Percentiles rank a stretch among this genome's conserved stretches.
Evolutionary conservation across 257 asterid species (phyloP).

Genomic region (Agastache rugosa): DNA sequence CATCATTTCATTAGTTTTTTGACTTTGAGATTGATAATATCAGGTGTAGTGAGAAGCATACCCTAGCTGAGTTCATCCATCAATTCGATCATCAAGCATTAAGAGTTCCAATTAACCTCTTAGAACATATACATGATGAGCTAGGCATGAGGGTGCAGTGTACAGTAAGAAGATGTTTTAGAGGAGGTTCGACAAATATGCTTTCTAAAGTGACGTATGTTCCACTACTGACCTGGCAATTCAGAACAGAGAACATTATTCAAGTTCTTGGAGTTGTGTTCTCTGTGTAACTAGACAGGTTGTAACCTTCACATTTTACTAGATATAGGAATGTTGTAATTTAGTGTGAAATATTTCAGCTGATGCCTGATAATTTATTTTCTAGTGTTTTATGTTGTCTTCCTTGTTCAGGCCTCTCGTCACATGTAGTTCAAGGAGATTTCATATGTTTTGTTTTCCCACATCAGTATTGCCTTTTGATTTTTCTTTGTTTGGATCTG

Average conservation of each 20-base stretch:
- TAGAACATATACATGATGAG: background rate
- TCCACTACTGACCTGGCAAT: background rate
- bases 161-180: slow-evolving; percentile 8
- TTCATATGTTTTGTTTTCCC: background rate
- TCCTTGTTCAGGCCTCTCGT: too few species aligned
- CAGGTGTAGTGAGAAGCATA: slow-evolving; percentile 30
- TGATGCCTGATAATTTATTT: slow-evolving; percentile 3
- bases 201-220: slow-evolving; percentile 17
- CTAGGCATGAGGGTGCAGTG: background rate
- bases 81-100: slow-evolving; percentile 28
- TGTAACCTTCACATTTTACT: slow-evolving; percentile 25
- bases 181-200: slow-evolving; percentile 31
- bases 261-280: slow-evolving; percentile 22
- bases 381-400: background rate
- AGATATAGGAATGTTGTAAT: slow-evolving; percentile 38
- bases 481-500: background rate
- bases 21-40: background rate
- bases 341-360: slow-evolving; percentile 29
- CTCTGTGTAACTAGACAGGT: slow-evolving; percentile 14
- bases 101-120: background rate
- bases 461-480: background rate
- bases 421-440: too few species aligned
- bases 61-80: slow-evolving; percentile 20
- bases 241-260: slow-evolving; percentile 19
- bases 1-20: background rate